Base-by-base conservation (phyloP, 2,329 filamentous ascomycete genomes). In the Helotiales sp. region DNA sequence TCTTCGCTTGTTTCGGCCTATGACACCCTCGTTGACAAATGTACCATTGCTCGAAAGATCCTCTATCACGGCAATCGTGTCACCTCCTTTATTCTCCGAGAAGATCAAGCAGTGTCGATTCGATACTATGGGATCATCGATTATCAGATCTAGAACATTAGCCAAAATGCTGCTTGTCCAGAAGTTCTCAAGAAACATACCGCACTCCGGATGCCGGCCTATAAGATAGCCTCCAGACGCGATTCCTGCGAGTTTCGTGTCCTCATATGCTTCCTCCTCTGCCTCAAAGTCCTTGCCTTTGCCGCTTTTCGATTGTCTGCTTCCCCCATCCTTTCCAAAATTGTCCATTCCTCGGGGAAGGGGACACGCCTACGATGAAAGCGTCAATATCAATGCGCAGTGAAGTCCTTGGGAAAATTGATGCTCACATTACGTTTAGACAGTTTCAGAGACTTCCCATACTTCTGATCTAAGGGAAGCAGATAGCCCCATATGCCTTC, bases 1-100 rank as follows among this genome's bases (percentile, higher is more conserved):
- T 58, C 93, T 85, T 54, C 91, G 84, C 73, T 96, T 91, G 73
- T 99, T 99, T 52, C 93, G 88, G 24, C 95, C 95, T 24, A 99
- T 85, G 29, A 96, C 82, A 15, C 87, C 88, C 67, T 97, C 92
- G 69, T 98, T 98, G 67, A 99, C 88, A 71, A 93, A 99, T 0
- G 96, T 99, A 51, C 95, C 95, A 71, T 99, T 99, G 70, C 87
- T 95, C 6, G 95, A 99, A 19, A 98, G 77, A 72, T 99, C 95
- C 72, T 99, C 93, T 5, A 99, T 75, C 12, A 98, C 83, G 8
- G 91, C 93, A 40, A 85, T 81, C 64, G 79, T 82, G 72, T 83
- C 79, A 15, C 76, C 74, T 9, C 77, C 80, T 63, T 83, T 83
- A 60, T 83, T 83, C 69, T 85, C 81, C 22, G 76, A 79, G 67